A percentile compares a stretch with the other conserved stretches of the same genome.
phyloP scores from a whole-genome alignment of 2,329 filamentous ascomycete genomes.

The Calonectria hawksworthii region DNA sequence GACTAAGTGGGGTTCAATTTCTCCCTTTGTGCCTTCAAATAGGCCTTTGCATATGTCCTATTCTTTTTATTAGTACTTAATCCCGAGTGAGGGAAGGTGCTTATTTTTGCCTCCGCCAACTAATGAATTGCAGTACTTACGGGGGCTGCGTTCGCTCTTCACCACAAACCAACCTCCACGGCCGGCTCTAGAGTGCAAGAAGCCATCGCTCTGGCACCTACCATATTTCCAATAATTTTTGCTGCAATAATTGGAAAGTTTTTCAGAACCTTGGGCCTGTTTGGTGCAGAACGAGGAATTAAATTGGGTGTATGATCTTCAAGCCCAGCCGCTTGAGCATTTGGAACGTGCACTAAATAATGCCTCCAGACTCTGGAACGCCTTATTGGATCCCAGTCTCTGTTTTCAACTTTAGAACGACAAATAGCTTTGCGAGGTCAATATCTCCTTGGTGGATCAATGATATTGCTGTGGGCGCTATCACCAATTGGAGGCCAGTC shows the following conservation, averaged over 20 bases:
- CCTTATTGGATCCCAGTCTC: not conserved
- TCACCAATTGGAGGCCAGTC: conserved; percentile 16
- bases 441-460: conserved; percentile 1
- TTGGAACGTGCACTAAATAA: not conserved
- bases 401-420: not conserved
- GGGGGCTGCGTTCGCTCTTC: not conserved
- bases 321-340: not conserved
- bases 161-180: not conserved
- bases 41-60: not conserved
- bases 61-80: not conserved
- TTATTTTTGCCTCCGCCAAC: not conserved
- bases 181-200: not conserved
- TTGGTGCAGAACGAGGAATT: conserved; percentile 15
- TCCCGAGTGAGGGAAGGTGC: no score
- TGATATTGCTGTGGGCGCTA: conserved; percentile 16
- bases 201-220: conserved; percentile 4
- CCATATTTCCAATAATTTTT: conserved; percentile 19
- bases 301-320: not conserved
- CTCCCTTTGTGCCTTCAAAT: not conserved
- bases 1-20: not conserved
- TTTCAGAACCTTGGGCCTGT: conserved; percentile 10
- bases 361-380: not conserved
- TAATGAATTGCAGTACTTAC: not conserved
- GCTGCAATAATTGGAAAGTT: conserved; percentile 13
- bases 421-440: conserved; percentile 9